Percentiles rank a stretch among this genome's conserved stretches.
Evolutionary conservation across 2,329 filamentous ascomycete species (phyloP).

Genomic region (Stagonosporopsis cucurbitacearum): DNA sequence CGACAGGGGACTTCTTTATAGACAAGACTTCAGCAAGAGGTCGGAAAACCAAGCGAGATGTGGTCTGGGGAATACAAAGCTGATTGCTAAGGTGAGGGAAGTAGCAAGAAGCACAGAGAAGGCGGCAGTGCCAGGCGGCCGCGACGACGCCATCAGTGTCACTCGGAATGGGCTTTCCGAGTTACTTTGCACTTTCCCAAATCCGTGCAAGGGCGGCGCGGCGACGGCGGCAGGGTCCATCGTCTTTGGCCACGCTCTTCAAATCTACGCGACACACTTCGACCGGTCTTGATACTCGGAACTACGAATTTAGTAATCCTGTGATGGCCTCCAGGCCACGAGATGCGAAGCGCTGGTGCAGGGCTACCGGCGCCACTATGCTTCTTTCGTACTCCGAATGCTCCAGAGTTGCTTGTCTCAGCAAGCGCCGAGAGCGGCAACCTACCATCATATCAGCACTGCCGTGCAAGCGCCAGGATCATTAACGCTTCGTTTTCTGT

Average conservation of each 20-base stretch:
- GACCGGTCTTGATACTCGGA: neutral
- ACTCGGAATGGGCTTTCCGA: conserved; percentile 24
- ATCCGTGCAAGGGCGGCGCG: neutral
- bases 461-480: neutral
- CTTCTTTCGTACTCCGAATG: neutral
- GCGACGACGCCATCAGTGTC: conserved; percentile 20
- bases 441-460: neutral
- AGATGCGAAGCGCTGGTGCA: too few relatives aligned
- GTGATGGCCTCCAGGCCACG: too few relatives aligned
- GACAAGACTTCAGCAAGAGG: too few relatives aligned
- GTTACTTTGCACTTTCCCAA: neutral
- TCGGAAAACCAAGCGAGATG: neutral
- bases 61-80: neutral
- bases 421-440: neutral
- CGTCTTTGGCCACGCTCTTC: neutral
- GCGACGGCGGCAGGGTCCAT: neutral
- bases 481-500: neutral
- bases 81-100: neutral
- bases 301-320: neutral
- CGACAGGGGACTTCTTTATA: too few relatives aligned
- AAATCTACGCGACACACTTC: neutral
- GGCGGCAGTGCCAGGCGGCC: neutral
- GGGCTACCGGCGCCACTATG: neutral
- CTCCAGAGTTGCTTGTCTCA: neutral
- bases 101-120: conserved; percentile 4